A percentile compares a stretch with the other conserved stretches of the same genome.
These are phyloP conservation scores for Samsoniella hepiali DNA, from an alignment of 2,329 filamentous ascomycete genomes.

Conservation along the genomic window DNA sequence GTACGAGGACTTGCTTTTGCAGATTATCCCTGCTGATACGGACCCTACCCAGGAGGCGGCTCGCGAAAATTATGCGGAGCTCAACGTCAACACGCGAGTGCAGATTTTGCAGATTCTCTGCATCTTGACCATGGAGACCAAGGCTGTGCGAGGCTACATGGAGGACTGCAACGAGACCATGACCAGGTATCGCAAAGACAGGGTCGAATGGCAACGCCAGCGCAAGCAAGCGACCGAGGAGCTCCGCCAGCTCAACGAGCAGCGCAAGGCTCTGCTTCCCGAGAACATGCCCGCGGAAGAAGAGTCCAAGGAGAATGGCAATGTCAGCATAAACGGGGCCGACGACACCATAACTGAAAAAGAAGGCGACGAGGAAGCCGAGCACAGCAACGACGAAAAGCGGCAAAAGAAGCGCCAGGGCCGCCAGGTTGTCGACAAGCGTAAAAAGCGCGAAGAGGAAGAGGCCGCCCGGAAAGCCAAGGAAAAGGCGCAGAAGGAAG, in stretches of 20 bases:
- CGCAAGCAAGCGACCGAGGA: slow-evolving; percentile 69
- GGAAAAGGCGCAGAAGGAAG: slow-evolving; percentile 66
- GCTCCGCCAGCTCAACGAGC: slow-evolving; percentile 65
- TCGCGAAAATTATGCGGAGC: slow-evolving; percentile 63
- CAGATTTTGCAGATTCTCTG: slow-evolving; percentile 80
- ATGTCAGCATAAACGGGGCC: slow-evolving; percentile 59
- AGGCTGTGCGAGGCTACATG: slow-evolving; percentile 81
- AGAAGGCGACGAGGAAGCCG: slow-evolving; percentile 52
- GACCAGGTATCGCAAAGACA: slow-evolving; percentile 92
- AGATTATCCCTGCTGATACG: slow-evolving; percentile 74
- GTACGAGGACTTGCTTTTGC: slow-evolving; percentile 75
- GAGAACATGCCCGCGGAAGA: slow-evolving; percentile 64
- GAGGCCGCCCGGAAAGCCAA: slow-evolving; percentile 74
- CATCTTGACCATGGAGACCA: slow-evolving; percentile 81
- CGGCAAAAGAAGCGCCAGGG: slow-evolving; percentile 52
- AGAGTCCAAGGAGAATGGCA: slow-evolving; percentile 50
- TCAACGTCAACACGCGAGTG: slow-evolving; percentile 81
- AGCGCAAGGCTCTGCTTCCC: slow-evolving; percentile 68
- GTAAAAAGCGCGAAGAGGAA: slow-evolving; percentile 72
- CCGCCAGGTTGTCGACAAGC: slow-evolving; percentile 59
- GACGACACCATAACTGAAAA: slow-evolving; percentile 58
- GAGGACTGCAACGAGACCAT: slow-evolving; percentile 90
- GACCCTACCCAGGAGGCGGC: slow-evolving; percentile 76
- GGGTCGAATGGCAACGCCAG: slow-evolving; percentile 85
- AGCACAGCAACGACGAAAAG: slow-evolving; percentile 69